Evolutionary conservation across 768 basidiomycete species (phyloP).

Genomic region (Clitopilus hobsonii): DNA sequence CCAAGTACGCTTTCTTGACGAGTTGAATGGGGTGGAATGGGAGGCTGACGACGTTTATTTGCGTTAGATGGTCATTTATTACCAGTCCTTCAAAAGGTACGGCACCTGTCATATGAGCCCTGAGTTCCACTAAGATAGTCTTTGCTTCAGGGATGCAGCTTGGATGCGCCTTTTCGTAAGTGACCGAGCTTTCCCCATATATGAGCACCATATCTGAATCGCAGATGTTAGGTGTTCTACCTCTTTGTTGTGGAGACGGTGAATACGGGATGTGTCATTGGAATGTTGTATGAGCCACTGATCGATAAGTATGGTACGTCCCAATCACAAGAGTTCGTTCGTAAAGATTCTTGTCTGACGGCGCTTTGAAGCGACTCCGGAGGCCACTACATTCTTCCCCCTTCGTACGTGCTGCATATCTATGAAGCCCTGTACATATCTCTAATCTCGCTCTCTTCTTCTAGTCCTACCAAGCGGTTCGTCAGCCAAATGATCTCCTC

Average conservation of each 20-base stretch:
- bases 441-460: conserved; percentile 11
- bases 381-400: conserved; percentile 31
- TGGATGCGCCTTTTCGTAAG: conserved; percentile 38
- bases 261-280: conserved; percentile 40
- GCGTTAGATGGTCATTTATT: conserved; percentile 25
- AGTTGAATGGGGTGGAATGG: not conserved
- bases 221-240: conserved; percentile 28
- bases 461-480: not conserved
- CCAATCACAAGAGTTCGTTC: too few species aligned
- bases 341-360: too few species aligned
- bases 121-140: not conserved
- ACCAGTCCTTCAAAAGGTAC: conserved; percentile 34
- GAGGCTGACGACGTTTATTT: not conserved
- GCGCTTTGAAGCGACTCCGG: conserved; percentile 22
- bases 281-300: conserved; percentile 42
- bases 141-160: conserved; percentile 28
- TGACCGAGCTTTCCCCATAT: not conserved
- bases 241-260: conserved; percentile 37
- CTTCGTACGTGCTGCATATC: conserved; percentile 16
- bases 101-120: not conserved
- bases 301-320: conserved; percentile 34
- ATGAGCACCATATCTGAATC: not conserved
- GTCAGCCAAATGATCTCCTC: not conserved
- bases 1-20: conserved; percentile 20
- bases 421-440: not conserved